phyloP scores from a whole-genome alignment of 2,329 filamentous ascomycete genomes.

The Pseudomassariella vexata region DNA sequence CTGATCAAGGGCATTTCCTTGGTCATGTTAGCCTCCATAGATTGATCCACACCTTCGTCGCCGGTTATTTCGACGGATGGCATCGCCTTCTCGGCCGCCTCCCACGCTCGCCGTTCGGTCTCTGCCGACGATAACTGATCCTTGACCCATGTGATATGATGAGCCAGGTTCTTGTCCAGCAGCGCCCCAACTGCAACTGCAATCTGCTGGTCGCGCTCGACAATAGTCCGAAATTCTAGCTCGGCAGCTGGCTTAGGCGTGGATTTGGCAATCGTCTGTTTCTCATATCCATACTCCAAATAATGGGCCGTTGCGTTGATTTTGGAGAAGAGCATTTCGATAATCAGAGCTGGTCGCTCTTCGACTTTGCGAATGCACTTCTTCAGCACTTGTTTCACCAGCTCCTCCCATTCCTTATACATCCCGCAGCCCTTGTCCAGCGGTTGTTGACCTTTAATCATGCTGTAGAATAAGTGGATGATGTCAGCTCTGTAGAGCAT shows the following conservation, averaged over 20 bases:
- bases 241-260: conserved; percentile 69
- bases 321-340: conserved; percentile 95
- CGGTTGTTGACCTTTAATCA: conserved; percentile 83
- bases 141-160: conserved; percentile 79
- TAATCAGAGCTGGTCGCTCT: conserved; percentile 75
- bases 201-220: conserved; percentile 66
- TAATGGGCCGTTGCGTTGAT: conserved; percentile 77
- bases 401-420: conserved; percentile 86
- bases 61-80: conserved; percentile 31
- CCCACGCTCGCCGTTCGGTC: conserved; percentile 72
- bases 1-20: conserved; percentile 44
- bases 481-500: conserved; percentile 90
- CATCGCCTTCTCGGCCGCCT: conserved; percentile 61
- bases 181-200: conserved; percentile 74
- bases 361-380: conserved; percentile 80
- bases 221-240: conserved; percentile 71
- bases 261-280: conserved; percentile 58
- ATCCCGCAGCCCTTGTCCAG: conserved; percentile 61
- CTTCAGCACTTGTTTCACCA: conserved; percentile 77
- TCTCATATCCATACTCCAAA: conserved; percentile 85
- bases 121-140: conserved; percentile 61
- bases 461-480: conserved; percentile 77
- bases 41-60: conserved; percentile 17
- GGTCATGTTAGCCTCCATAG: conserved; percentile 19
- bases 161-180: conserved; percentile 70